Base-by-base conservation (phyloP, 495 filamentous ascomycete species). In the Neurospora sp. region DNA sequence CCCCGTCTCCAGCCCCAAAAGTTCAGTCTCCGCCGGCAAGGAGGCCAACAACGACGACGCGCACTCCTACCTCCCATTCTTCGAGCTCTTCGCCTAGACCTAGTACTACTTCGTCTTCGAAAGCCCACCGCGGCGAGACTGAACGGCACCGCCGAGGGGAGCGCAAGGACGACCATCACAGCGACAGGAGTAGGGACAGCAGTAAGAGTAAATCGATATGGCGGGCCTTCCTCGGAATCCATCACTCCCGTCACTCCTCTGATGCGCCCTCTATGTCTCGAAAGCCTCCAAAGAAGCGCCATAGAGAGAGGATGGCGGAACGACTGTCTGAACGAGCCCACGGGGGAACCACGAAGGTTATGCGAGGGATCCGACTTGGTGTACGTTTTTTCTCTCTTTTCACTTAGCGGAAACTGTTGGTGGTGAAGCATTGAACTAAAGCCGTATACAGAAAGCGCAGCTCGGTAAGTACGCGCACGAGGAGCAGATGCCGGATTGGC, bases 381-480 rank as follows among this genome's bases (percentile, higher is more conserved):
- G 80, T 78, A 76, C 65, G 77, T 75, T 59, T 27, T 70, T 41
- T 38, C 10, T 65, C 20, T 70, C 47, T 35, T 14, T 8, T 37
- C 5, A 14, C 16, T 20, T 47, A 6, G 14, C 10, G 8, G 22
- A 18, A 12, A n/a, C 18, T 39, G 16, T 44, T 35, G 10, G n/a
- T 41, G 45, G 18, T 68, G 70, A 37, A 70, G 18, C 14, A 18
- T 59, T 22, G 65, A 27, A 37, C 71, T 69, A 69, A 72, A 37
- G 10, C 20, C 22, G 35, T 18, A 37, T 35, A 38, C 22, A 80
- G 79, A 78, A 85, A 83, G 81, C 82, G 75, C 93, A 98, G 76
- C 85, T 99, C 42, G 96, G 96, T 1, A 92, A 91, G 14, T 89
- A 96, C 83, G 93, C 94, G 8, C 87, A 93, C 77, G 96, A 99